Percentiles rank a stretch among this genome's conserved stretches.
These are phyloP conservation scores for Aureobasidium sp. DNA, from an alignment of 2,329 filamentous ascomycete genomes.

Conservation along the genomic window DNA sequence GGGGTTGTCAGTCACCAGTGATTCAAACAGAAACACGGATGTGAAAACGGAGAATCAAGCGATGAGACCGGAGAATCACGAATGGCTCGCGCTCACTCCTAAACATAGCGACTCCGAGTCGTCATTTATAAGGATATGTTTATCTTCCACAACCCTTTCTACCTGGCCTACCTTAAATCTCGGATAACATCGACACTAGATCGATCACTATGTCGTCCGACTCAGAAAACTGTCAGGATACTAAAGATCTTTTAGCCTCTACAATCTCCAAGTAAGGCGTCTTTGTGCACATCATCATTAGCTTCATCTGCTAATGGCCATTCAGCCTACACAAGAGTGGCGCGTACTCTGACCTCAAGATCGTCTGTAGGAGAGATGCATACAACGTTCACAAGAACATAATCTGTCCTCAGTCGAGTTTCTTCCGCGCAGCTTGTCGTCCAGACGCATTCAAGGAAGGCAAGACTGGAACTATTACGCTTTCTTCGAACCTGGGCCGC, in stretches of 20 bases:
- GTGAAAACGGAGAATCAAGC: too few species aligned
- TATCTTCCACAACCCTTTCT: too few species aligned
- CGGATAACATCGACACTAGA: too few species aligned
- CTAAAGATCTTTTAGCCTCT: background rate
- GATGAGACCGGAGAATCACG: too few species aligned
- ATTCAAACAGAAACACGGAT: too few species aligned
- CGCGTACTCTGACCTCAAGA: slow-evolving; percentile 21
- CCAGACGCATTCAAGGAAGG: slow-evolving; percentile 1
- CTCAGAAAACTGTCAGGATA: background rate
- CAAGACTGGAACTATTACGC: background rate
- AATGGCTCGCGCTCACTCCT: too few species aligned
- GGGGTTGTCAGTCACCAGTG: too few species aligned
- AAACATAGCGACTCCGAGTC: too few species aligned
- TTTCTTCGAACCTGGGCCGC: background rate
- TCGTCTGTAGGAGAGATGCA: slow-evolving; percentile 18
- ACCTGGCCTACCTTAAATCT: too few species aligned
- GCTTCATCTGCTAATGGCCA: background rate
- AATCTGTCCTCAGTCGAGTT: slow-evolving; percentile 22
- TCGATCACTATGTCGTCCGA: too few species aligned
- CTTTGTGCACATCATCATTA: too few species aligned
- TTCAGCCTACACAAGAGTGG: background rate
- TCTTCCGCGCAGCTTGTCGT: slow-evolving; percentile 21
- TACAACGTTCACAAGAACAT: slow-evolving; percentile 22
- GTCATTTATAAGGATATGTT: too few species aligned
- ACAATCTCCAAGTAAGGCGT: background rate